Conservation (phyloP, 345 rosid genomes). For the Corymbia maculata region DNA sequence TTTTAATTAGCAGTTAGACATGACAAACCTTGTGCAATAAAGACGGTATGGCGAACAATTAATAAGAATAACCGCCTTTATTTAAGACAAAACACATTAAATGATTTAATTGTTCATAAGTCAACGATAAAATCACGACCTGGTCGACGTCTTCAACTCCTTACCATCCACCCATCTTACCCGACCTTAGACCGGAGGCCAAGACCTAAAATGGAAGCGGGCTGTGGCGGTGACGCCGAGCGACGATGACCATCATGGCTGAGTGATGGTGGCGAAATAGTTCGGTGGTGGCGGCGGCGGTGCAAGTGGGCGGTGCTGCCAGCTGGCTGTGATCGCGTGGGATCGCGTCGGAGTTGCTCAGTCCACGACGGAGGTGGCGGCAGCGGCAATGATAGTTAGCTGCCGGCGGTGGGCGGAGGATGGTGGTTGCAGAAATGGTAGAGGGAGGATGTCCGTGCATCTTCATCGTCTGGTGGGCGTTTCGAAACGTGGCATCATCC, state of each 20-base stretch:
- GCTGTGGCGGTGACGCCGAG: background rate
- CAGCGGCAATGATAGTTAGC: no score
- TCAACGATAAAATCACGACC: background rate
- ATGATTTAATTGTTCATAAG: background rate
- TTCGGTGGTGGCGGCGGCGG: background rate
- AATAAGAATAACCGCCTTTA: background rate
- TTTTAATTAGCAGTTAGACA: background rate
- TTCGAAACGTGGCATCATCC: background rate
- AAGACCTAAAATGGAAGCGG: background rate
- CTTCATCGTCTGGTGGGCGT: background rate
- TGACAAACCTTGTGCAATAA: background rate
- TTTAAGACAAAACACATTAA: background rate
- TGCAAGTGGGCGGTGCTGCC: no score
- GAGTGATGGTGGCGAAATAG: background rate
- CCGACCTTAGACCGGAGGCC: background rate
- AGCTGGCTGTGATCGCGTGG: no score
- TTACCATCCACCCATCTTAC: accelerated
- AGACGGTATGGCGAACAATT: background rate
- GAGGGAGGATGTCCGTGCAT: background rate
- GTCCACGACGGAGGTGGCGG: no score
- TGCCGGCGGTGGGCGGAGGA: background rate
- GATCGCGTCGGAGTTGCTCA: no score
- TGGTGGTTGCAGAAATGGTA: background rate
- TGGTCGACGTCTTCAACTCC: background rate
- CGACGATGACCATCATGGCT: background rate